These are phyloP conservation scores for Plicaturopsis crispa DNA, from an alignment of 768 basidiomycete genomes.

Conservation along the genomic window DNA sequence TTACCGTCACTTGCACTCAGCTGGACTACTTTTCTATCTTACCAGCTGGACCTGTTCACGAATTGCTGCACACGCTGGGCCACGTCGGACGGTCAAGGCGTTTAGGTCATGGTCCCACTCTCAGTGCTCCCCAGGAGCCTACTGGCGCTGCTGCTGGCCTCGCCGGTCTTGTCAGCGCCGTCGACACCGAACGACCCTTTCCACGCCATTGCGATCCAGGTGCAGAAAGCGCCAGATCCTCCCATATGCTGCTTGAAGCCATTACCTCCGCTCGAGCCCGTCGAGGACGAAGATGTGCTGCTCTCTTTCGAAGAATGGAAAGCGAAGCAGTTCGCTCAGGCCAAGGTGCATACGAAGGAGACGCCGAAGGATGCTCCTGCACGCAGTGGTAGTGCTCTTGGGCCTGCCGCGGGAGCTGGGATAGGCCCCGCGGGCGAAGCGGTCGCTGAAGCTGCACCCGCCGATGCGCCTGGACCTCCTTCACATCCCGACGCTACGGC, in stretches of 20 bases:
- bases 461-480: slow-evolving; percentile 10
- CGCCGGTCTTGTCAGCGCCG: slow-evolving; percentile 23
- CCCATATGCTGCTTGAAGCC: slow-evolving; percentile 69
- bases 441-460: background rate
- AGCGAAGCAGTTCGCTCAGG: slow-evolving; percentile 44
- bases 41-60: no score
- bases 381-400: slow-evolving; percentile 7
- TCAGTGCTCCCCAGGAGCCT: slow-evolving; percentile 22
- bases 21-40: no score
- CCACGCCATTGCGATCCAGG: slow-evolving; percentile 42
- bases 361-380: slow-evolving; percentile 16
- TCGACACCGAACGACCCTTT: slow-evolving; percentile 52
- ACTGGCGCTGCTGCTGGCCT: slow-evolving; percentile 28
- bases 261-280: slow-evolving; percentile 26
- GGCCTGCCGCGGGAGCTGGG: slow-evolving; percentile 7
- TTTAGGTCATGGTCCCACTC: slow-evolving; percentile 14
- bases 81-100: no score
- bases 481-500: slow-evolving; percentile 9
- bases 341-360: slow-evolving; percentile 19
- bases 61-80: no score
- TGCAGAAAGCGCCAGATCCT: slow-evolving; percentile 41
- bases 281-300: slow-evolving; percentile 56
- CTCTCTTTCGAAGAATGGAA: slow-evolving; percentile 90
- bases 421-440: slow-evolving; percentile 2
- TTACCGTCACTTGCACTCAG: no score